Evolutionary conservation across 768 basidiomycete genomes (phyloP), one percentile per base, ranked within the genome.

Genomic region (Russula emetica): DNA sequence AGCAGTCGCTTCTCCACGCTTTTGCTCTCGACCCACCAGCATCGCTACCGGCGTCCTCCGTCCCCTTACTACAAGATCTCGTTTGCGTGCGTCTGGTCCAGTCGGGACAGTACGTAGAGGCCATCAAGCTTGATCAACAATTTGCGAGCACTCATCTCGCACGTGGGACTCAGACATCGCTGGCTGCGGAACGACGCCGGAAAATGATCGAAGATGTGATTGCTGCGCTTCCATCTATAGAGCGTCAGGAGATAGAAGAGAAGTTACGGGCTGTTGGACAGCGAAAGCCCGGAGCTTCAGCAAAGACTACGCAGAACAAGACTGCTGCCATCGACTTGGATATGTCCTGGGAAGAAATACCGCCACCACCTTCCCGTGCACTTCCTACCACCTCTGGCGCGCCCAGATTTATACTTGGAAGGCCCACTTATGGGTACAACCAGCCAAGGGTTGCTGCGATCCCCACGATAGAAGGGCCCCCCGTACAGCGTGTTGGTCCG

Each of bases 71-170:
- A 0, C 90, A 90, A 71, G 88, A 93, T 66, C 80, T 93, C n/a
- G 79, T 90, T 32, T 90, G 87, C 64, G 83, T 88, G 18, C 86
- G 92, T 11, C 81, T 92, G 10, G 82, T 93, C 38, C 86, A 90
- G 70, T 80, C 78, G 3, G 91, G 90, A 4, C 81, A 83, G 62
- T 85, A 86, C 69, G 74, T 80, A 0, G 83, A 85, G n/a, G 92
- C 90, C 10, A 82, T 92, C 71, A 87, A 85, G 74, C 78, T 90
- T 49, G 90, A 93, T 72, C 82, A 83, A 55, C 78, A 82, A 68
- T 86, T 90, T 67, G 63, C 73, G 18, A 70, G 66, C 22, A 58
- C 66, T 4, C 59, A 30, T 16, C n/a, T 34, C 20, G 56, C 50
- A 40, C 63, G 63, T 72, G 78, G 45, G 73, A 78, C 11, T 70